phyloP scores from a whole-genome alignment of 768 basidiomycete genomes.

The Porpolomopsis calyptriformis region DNA sequence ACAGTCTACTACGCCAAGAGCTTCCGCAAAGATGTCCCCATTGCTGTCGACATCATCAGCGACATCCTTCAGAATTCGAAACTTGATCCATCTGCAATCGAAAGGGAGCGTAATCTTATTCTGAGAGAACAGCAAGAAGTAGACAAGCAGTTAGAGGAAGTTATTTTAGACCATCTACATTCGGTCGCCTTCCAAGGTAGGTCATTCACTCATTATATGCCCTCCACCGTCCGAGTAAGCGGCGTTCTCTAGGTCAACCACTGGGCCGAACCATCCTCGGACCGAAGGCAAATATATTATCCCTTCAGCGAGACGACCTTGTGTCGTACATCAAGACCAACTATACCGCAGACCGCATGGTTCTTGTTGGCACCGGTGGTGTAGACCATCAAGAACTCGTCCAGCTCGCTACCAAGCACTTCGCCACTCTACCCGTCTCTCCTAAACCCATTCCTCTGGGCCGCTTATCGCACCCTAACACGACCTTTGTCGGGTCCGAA shows the following conservation, averaged over 20 bases:
- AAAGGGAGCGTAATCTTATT: constrained; percentile 94
- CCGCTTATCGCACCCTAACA: constrained; percentile 61
- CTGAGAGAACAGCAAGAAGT: constrained; percentile 97
- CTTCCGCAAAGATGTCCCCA: constrained; percentile 89
- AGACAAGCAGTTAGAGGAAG: constrained; percentile 96
- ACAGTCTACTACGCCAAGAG: constrained; percentile 99
- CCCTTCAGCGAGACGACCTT: constrained; percentile 87
- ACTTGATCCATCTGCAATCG: constrained; percentile 77
- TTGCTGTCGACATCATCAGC: constrained; percentile 91
- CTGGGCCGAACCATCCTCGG: constrained; percentile 97
- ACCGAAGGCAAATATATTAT: constrained; percentile 90
- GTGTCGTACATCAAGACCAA: constrained; percentile 89
- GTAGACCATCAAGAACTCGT: constrained; percentile 88
- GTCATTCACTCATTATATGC: constrained; percentile 17
- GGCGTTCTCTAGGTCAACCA: constrained; percentile 58
- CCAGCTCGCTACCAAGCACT: constrained; percentile 90
- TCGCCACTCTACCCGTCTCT: constrained; percentile 81
- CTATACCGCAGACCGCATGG: constrained; percentile 98
- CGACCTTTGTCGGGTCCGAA: constrained; percentile 85
- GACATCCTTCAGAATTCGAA: constrained; percentile 98
- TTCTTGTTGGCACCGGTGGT: constrained; percentile 93
- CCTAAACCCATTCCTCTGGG: constrained; percentile 83
- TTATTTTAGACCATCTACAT: constrained; percentile 97
- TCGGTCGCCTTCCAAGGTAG: constrained; percentile 92
- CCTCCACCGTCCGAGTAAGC: constrained; percentile 7